Percentiles rank a stretch among this genome's conserved stretches.
These are phyloP conservation scores for Xerocomellus intermedius DNA, from an alignment of 768 basidiomycete genomes.

Conservation along the genomic window DNA sequence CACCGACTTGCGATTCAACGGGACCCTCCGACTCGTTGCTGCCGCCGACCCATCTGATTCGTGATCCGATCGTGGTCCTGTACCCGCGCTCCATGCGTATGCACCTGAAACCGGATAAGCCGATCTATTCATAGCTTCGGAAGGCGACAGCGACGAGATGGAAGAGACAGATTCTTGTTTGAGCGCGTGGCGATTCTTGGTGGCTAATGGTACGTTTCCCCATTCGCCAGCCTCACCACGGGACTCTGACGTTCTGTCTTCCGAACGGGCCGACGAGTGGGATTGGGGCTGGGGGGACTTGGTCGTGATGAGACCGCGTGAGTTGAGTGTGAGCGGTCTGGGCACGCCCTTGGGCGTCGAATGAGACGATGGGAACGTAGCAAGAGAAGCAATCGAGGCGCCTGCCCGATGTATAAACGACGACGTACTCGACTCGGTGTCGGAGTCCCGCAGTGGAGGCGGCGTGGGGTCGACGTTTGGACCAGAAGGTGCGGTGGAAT, in stretches of 20 bases:
- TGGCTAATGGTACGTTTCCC: conserved; percentile 46
- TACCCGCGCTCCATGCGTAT: conserved; percentile 16
- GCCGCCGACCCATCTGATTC: conserved; percentile 50
- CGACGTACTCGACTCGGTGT: conserved; percentile 14
- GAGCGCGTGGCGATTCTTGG: conserved; percentile 33
- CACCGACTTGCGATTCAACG: conserved; percentile 62
- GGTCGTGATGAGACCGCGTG: conserved; percentile 43
- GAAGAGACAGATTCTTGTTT: conserved; percentile 63
- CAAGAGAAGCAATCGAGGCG: conserved; percentile 42
- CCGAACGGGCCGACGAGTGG: conserved; percentile 32
- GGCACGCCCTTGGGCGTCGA: conserved; percentile 53
- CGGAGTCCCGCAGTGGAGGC: conserved; percentile 20
- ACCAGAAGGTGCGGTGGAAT: conserved; percentile 31
- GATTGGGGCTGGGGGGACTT: conserved; percentile 20
- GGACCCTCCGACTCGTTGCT: conserved; percentile 51
- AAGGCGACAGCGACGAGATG: conserved; percentile 59
- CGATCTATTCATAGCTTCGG: conserved; percentile 41
- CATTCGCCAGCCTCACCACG: conserved; percentile 38
- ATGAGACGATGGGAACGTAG: conserved; percentile 37
- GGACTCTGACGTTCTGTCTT: conserved; percentile 34
- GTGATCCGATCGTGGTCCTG: conserved; percentile 43
- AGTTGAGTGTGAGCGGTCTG: conserved; percentile 62
- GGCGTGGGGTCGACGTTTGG: conserved; percentile 19
- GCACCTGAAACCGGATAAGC: conserved; percentile 24
- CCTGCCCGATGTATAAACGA: conserved; percentile 39